Evolutionary conservation across 208 protist species (phyloP), one percentile per base, ranked within the genome.

Genomic region (Acanthamoeba rhysodes): DNA sequence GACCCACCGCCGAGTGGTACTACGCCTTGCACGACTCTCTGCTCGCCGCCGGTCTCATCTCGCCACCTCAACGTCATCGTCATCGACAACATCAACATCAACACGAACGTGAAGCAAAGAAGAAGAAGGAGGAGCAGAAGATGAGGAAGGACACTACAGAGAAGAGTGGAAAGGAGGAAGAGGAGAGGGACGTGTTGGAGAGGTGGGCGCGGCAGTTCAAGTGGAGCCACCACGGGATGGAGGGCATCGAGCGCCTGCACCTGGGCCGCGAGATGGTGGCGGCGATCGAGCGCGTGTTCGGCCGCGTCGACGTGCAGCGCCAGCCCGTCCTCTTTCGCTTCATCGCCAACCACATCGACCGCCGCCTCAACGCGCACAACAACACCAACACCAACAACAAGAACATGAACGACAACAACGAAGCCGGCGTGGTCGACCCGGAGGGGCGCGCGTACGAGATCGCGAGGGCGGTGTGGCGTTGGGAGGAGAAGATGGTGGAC

Each of bases 181-280:
- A 66, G 80, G 16, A 59, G 27, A 34, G 50, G 16, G 80, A 90
- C 22, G 50, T 29, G 9, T 24, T 90, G 24, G 80, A 90, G 9
- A 29, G 80, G 29, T 90, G 80, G 80, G 50, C 9, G 24, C 20
- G 80, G 14, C 80, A 90, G 80, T 90, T 90, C 80, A 57, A 45
- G 53, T 90, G 80, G 80, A 34, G 53, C 29, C 22, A 90, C 53
- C 80, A 90, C 80, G 50, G 53, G 29, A 90, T 90, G 80, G 80
- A 34, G 50, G 80, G 80, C 50, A 59, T 90, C 80, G 24, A 59
- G 32, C n/a, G 64, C 24, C 80, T 90, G 20, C 80, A 90, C 53
- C 80, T 90, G 27, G 80, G 80, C n/a, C 80, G 27, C n/a, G 80
- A 57, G 80, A 90, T 90, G 80, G 80, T 90, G 29, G 22, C 80